Evolutionary conservation across 352 stramenopile genomes (phyloP).

Genomic region (Phytopythium vexans): DNA sequence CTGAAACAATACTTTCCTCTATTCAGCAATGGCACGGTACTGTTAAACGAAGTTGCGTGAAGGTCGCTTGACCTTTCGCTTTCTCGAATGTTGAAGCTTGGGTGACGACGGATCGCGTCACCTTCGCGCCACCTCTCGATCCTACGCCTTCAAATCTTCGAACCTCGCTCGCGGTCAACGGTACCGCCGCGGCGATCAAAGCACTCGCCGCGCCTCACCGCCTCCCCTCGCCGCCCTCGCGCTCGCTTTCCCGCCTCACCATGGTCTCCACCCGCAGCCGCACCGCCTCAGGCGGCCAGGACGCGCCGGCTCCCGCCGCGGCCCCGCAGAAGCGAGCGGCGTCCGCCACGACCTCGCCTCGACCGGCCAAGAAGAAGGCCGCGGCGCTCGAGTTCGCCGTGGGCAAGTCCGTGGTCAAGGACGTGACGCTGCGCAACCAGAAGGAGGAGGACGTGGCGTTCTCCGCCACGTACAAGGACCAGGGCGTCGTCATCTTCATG

Average conservation of each 20-base stretch:
- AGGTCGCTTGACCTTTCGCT: not conserved
- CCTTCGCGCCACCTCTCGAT: not conserved
- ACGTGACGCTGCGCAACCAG: slow-evolving; percentile 76
- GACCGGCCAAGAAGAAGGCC: slow-evolving; percentile 46
- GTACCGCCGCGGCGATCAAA: not conserved
- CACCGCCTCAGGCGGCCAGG: slow-evolving; percentile 18
- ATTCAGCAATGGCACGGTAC: no score
- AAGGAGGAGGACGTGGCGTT: slow-evolving; percentile 54
- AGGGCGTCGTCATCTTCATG: slow-evolving; percentile 88
- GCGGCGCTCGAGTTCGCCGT: slow-evolving; percentile 49
- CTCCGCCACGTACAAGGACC: slow-evolving; percentile 67
- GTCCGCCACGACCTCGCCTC: slow-evolving; percentile 15
- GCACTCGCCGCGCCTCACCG: not conserved
- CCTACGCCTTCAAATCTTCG: no score
- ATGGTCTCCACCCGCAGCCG: slow-evolving; percentile 65
- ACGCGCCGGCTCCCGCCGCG: slow-evolving; percentile 11
- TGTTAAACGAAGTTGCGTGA: not conserved
- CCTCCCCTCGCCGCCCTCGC: not conserved
- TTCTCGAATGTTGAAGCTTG: not conserved
- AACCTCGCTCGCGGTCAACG: no score
- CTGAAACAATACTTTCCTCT: no score
- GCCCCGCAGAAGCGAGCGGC: slow-evolving; percentile 26
- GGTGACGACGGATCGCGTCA: not conserved
- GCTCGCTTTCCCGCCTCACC: not conserved
- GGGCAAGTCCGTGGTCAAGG: slow-evolving; percentile 46